These are phyloP conservation scores for Diaporthe destruens DNA, from an alignment of 2,329 filamentous ascomycete genomes.

Conservation along the genomic window DNA sequence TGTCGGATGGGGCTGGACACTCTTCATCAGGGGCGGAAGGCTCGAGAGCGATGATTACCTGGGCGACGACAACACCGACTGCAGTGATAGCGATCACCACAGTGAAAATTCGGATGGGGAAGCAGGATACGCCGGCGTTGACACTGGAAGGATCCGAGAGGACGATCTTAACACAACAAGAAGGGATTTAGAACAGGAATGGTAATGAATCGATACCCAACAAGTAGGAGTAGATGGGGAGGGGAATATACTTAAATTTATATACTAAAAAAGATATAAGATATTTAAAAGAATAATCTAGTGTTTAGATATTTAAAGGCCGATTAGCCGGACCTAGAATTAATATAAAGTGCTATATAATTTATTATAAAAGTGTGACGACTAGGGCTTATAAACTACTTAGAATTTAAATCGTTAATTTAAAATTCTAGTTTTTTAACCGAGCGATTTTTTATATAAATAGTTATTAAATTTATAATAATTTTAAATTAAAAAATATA, in stretches of 20 bases:
- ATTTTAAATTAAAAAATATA: too few relatives aligned
- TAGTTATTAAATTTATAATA: too few relatives aligned
- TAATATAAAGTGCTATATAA: too few relatives aligned
- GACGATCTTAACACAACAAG: not conserved
- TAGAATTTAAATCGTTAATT: too few relatives aligned
- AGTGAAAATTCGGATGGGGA: conserved; percentile 40
- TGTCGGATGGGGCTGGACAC: conserved; percentile 82
- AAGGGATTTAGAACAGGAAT: conserved; percentile 18
- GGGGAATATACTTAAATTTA: not conserved
- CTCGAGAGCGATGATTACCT: conserved; percentile 71
- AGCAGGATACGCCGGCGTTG: not conserved
- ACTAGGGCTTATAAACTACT: too few relatives aligned
- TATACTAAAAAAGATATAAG: not conserved
- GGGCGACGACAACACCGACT: conserved; percentile 53
- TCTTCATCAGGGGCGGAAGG: conserved; percentile 77
- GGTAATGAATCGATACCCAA: conserved; percentile 22
- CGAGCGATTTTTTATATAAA: too few relatives aligned
- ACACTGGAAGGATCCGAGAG: not conserved
- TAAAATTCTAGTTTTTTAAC: too few relatives aligned
- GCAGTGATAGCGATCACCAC: conserved; percentile 48
- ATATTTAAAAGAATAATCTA: not conserved
- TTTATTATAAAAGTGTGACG: too few relatives aligned
- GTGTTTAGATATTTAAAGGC: not conserved
- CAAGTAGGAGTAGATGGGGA: not conserved
- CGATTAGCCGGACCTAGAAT: not conserved